Evolutionary conservation across 495 filamentous ascomycete genomes (phyloP), one percentile per base, ranked within the genome.

Genomic region (Pyronema domesticum): DNA sequence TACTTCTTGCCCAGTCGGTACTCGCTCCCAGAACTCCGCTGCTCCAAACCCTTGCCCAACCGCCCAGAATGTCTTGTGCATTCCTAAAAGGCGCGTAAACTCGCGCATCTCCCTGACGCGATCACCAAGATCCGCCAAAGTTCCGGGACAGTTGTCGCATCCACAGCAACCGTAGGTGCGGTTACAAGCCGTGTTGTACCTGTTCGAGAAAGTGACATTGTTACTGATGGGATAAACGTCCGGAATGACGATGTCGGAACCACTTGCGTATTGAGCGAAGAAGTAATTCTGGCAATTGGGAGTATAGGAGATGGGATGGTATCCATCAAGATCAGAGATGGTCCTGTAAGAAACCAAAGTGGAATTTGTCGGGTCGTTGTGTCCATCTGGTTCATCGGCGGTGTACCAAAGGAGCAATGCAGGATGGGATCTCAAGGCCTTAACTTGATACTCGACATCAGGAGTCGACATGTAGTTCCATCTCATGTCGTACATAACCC

Each of bases 201-300:
- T 85, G 49, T 75, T 78, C 10, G 89, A 86, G n/a, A 95, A 72
- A n/a, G 80, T 83, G 39, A 94, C 70, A 53, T 94, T 74, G 10
- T 88, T 80, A 11, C 44, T 69, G 40, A 76, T 61, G 0, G 75
- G 74, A 53, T 78, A 78, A 0, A 72, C 67, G 57, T 54, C 52
- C 13, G 52, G 52, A 39, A 77, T 64, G 45, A 77, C 63, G 55
- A 77, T 77, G 53, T 78, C 74, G 5, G 75, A 71, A 14, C 74
- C 75, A 6, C 69, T 55, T 3, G 71, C 59, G 58, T 78, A 77
- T 10, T 71, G 61, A 40, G 59, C 56, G 61, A 71, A 77, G 56
- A 74, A 66, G 61, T 75, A 77, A 52, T 75, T 73, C 39, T 67
- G 66, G 69, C 75, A 78, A 53, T 76, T 77, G 23, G 76, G 62